Percentiles rank a stretch among this genome's conserved stretches.
Conservation (phyloP, 352 stramenopile species). For the Globisporangium paroecandrum region DNA sequence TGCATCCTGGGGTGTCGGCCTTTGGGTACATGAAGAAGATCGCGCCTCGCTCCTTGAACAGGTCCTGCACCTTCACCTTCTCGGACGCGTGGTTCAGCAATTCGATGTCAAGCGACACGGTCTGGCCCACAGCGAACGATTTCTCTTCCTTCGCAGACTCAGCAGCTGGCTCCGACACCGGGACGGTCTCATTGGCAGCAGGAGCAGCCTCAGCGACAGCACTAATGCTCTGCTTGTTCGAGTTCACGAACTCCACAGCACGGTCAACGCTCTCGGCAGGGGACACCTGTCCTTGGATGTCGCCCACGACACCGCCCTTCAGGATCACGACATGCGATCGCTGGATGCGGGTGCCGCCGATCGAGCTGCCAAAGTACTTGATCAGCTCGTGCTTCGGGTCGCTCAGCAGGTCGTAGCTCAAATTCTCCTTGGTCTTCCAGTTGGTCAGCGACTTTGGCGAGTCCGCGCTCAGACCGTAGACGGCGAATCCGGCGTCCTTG, state of each 20-base stretch:
- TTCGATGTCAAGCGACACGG: slow-evolving; percentile 54
- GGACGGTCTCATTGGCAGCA: background rate
- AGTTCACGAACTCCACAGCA: slow-evolving; percentile 65
- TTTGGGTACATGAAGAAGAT: slow-evolving; percentile 91
- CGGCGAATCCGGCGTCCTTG: slow-evolving; percentile 69
- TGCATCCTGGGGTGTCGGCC: slow-evolving; percentile 81
- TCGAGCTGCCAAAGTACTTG: slow-evolving; percentile 83
- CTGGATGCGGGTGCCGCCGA: slow-evolving; percentile 74
- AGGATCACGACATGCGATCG: slow-evolving; percentile 83
- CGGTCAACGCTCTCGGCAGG: slow-evolving; percentile 71
- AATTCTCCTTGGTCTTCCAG: slow-evolving; percentile 78
- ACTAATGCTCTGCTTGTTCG: slow-evolving; percentile 31
- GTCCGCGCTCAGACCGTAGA: slow-evolving; percentile 81
- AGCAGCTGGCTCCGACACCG: background rate
- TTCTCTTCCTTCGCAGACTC: slow-evolving; percentile 5
- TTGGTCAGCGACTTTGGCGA: slow-evolving; percentile 63
- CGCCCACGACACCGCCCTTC: slow-evolving; percentile 71
- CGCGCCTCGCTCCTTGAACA: slow-evolving; percentile 69
- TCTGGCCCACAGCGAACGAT: slow-evolving; percentile 43
- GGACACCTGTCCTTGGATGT: slow-evolving; percentile 77
- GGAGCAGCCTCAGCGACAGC: background rate
- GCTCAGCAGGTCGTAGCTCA: slow-evolving; percentile 80
- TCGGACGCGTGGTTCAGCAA: slow-evolving; percentile 63
- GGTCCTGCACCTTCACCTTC: slow-evolving; percentile 56
- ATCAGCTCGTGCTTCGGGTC: slow-evolving; percentile 82